phyloP scores from a whole-genome alignment of 106 monocot species.

The Chionographis japonica region DNA sequence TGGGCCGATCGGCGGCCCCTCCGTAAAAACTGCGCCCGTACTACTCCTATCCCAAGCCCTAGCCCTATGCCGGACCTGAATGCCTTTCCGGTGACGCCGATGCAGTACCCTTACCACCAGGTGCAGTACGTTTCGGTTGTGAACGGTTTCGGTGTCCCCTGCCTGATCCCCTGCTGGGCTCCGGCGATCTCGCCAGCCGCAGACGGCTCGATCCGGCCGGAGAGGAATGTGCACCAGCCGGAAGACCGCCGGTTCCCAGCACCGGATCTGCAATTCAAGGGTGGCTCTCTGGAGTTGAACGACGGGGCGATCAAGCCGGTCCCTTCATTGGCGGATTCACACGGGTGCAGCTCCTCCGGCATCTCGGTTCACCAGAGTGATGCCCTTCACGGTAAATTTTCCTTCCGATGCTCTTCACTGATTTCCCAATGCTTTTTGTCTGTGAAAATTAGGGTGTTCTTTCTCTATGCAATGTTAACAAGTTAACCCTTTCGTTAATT shows the following conservation, averaged over 20 bases:
- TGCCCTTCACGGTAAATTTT: conserved; percentile 2
- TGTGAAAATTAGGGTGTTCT: too few species aligned
- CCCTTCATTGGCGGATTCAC: background rate
- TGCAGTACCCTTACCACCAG: conserved; percentile 1
- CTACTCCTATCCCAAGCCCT: background rate
- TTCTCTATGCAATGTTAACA: too few species aligned
- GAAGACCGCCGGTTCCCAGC: too few species aligned
- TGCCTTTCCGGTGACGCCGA: background rate
- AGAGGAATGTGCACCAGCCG: too few species aligned
- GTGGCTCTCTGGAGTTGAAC: too few species aligned
- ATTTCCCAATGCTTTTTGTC: too few species aligned
- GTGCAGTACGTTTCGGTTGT: conserved; percentile 11
- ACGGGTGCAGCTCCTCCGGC: conserved; percentile 3
- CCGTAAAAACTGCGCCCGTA: too few species aligned
- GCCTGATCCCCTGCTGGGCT: conserved; percentile 12
- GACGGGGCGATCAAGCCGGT: background rate
- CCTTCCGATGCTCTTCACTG: background rate
- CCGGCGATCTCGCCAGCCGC: background rate
- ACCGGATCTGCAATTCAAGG: too few species aligned
- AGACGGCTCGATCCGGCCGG: too few species aligned
- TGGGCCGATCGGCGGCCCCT: background rate
- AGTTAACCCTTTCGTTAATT: too few species aligned
- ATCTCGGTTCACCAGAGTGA: conserved; percentile 3
- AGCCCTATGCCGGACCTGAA: background rate
- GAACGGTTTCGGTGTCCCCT: conserved; percentile 7